Base-by-base conservation (phyloP, 306 rosid species). In the Parietaria judaica region DNA sequence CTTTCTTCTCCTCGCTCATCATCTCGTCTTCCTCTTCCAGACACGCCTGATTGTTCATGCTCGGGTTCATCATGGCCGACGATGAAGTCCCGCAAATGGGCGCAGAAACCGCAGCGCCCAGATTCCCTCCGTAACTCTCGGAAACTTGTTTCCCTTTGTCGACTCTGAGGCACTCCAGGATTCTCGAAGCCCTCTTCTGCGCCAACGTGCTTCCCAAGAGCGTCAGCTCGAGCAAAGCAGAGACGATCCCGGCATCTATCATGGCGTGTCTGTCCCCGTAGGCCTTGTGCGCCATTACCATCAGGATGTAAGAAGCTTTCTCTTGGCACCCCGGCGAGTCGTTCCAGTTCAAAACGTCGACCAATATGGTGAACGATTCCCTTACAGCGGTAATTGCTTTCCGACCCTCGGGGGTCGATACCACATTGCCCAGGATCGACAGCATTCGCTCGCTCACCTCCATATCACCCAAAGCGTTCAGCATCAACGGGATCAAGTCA, bases 181-280 rank as follows among this genome's bases (percentile, higher is more conserved):
- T 79, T 78, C 97, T 84, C 1, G 99, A 88, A 51, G 99, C 99
- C 74, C 99, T 84, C 83, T 88, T 94, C 75, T 94, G 99, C 5
- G 97, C 86, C 83, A 94, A 78, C 39, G 87, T 70, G 14, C 89
- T 80, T 10, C 99, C 99, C 74, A 94, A 53, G 66, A 94, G 97
- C 13, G 90, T 94, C 70, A 88, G 70, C 63, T 94, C 99, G 51
- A 94, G 94, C 84, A 86, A 66, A 10, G 95, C 84, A 0, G 95
- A 88, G 7, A 48, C 81, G 39, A 94, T 66, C 55, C 99, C 99
- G 1, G 89, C 95, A 68, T 94, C 99, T 16, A 86, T 81, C 99
- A 94, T 94, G 58, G 82, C 83, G 34, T 81, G 95, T 73, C 94
- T 80, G 56, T 88, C 90, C 41, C 81, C 79, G 49, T 84, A 88